phyloP scores from a whole-genome alignment of 306 rosid species.

The Prunus armeniaca region DNA sequence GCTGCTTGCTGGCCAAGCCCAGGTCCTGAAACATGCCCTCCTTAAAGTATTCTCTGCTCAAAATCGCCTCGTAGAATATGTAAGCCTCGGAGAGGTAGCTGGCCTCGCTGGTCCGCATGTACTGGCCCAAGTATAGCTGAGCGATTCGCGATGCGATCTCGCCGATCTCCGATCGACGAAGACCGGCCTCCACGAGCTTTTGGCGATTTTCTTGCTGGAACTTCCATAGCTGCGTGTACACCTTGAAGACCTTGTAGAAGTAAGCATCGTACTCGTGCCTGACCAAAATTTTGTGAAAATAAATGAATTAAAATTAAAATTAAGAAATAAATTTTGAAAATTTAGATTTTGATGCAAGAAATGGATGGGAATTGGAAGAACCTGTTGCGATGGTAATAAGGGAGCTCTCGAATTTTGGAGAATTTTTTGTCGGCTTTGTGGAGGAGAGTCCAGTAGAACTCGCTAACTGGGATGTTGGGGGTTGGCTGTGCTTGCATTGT shows the following conservation, averaged over 20 bases:
- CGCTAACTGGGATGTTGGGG: slow-evolving; percentile 53
- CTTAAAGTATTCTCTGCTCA: slow-evolving; percentile 86
- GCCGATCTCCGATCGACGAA: slow-evolving; percentile 84
- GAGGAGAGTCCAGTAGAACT: slow-evolving; percentile 67
- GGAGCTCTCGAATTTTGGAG: slow-evolving; percentile 75
- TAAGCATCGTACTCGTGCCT: slow-evolving; percentile 70
- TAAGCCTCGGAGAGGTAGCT: slow-evolving; percentile 77
- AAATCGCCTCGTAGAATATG: slow-evolving; percentile 83
- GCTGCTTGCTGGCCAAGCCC: slow-evolving; percentile 67
- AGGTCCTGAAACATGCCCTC: slow-evolving; percentile 77
- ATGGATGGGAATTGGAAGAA: not conserved
- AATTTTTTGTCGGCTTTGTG: slow-evolving; percentile 81
- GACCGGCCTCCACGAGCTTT: slow-evolving; percentile 80
- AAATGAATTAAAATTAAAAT: not conserved
- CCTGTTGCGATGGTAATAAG: slow-evolving; percentile 79
- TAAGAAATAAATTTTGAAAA: not conserved
- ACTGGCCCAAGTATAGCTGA: slow-evolving; percentile 86
- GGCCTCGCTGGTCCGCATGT: slow-evolving; percentile 87
- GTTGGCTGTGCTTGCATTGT: slow-evolving; percentile 10
- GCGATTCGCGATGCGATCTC: slow-evolving; percentile 96
- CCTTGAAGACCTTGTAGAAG: slow-evolving; percentile 87
- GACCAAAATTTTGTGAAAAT: not conserved
- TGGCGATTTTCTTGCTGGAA: slow-evolving; percentile 93
- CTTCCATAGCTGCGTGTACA: slow-evolving; percentile 92
- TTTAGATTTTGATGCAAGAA: not conserved